phyloP scores from a whole-genome alignment of 2,329 filamentous ascomycete genomes.

The Didymosphaeria variabile region DNA sequence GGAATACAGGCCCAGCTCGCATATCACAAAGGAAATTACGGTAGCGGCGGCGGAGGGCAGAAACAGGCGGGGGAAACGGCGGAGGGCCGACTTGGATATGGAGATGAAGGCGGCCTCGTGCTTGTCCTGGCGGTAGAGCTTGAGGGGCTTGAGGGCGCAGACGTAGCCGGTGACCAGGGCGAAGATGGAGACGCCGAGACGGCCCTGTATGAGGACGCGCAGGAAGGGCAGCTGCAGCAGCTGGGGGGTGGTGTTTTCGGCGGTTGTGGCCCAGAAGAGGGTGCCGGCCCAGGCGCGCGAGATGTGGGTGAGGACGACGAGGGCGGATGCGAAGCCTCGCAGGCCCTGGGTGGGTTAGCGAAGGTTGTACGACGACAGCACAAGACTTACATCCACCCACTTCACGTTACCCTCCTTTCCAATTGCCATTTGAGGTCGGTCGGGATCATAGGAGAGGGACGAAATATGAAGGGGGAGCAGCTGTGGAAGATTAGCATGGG shows the following conservation, averaged over 20 bases:
- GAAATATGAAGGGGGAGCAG: neutral
- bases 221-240: conserved; percentile 18
- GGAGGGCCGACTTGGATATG: conserved; percentile 19
- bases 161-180: conserved; percentile 22
- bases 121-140: conserved; percentile 20
- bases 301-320: conserved; percentile 19
- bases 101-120: conserved; percentile 19
- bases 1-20: conserved; percentile 17
- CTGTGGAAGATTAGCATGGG: conserved; percentile 4
- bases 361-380: neutral
- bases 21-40: conserved; percentile 15
- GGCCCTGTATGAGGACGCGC: conserved; percentile 16
- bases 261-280: conserved; percentile 17
- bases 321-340: conserved; percentile 19
- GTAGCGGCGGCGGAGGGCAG: conserved; percentile 16
- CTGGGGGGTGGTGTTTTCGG: conserved; percentile 8
- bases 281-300: conserved; percentile 17
- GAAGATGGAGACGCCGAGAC: conserved; percentile 21
- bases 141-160: conserved; percentile 20
- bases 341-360: conserved; percentile 15
- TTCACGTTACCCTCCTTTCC: conserved; percentile 21
- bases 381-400: conserved; percentile 20
- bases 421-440: conserved; percentile 16
- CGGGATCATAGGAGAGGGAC: conserved; percentile 2
- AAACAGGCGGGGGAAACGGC: conserved; percentile 20